These are phyloP conservation scores for Leccinum subrobustum DNA, from an alignment of 1,284 basidiomycete genomes.

Conservation along the genomic window DNA sequence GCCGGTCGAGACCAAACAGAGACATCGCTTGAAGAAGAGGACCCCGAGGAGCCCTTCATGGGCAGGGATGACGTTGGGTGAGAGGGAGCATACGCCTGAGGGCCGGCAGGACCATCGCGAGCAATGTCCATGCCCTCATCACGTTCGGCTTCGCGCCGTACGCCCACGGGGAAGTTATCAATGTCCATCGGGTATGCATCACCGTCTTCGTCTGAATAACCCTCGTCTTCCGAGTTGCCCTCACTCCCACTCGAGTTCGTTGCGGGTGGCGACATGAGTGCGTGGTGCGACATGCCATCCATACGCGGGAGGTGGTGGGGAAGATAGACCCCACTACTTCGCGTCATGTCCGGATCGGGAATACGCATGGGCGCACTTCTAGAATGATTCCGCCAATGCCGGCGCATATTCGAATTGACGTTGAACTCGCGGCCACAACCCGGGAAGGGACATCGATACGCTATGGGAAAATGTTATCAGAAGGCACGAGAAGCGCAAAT, in stretches of 20 bases:
- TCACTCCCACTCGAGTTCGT: conserved; percentile 32
- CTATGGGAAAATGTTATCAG: conserved; percentile 38
- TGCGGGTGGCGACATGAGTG: conserved; percentile 31
- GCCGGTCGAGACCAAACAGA: conserved; percentile 30
- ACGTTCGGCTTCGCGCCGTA: conserved; percentile 2
- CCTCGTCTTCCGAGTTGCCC: conserved; percentile 30
- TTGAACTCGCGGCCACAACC: conserved; percentile 76
- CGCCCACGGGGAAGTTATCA: conserved; percentile 8
- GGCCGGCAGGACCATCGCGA: background rate
- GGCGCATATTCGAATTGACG: conserved; percentile 79
- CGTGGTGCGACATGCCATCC: conserved; percentile 18
- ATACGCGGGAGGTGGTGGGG: conserved; percentile 11
- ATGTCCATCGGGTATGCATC: conserved; percentile 28
- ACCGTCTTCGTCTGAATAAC: conserved; percentile 27
- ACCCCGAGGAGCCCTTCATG: conserved; percentile 18
- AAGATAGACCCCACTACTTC: conserved; percentile 12
- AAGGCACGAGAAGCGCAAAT: background rate
- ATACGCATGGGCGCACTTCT: conserved; percentile 24
- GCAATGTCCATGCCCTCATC: conserved; percentile 13
- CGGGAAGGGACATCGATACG: conserved; percentile 70
- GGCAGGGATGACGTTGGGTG: conserved; percentile 5
- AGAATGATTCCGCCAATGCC: conserved; percentile 69
- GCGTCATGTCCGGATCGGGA: conserved; percentile 20
- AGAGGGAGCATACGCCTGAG: conserved; percentile 2
- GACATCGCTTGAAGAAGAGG: conserved; percentile 25